phyloP scores from a whole-genome alignment of 371 early-diverging fungal genomes.

The Chytridium lagenaria region DNA sequence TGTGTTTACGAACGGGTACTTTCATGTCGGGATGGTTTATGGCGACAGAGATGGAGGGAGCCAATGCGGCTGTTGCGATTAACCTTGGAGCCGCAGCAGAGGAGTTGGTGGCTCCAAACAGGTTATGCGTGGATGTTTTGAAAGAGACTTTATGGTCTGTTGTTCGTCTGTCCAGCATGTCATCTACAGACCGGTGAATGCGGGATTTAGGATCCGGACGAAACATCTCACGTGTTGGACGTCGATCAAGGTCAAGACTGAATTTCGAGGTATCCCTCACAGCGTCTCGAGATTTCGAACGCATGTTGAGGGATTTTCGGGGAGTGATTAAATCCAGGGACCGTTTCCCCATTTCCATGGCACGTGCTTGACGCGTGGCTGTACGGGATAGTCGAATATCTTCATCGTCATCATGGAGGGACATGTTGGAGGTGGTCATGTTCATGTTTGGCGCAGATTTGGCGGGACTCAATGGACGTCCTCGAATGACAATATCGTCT shows the following conservation, averaged over 20 bases:
- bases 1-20: not conserved
- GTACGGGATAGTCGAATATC: not conserved
- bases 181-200: not conserved
- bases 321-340: not conserved
- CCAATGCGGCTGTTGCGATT: not conserved
- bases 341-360: not conserved
- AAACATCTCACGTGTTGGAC: not conserved
- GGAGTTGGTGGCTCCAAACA: too few relatives aligned
- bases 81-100: not conserved
- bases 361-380: not conserved
- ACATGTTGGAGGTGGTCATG: not conserved
- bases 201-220: not conserved
- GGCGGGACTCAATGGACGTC: not conserved
- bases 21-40: not conserved
- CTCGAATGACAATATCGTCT: conserved; percentile 1
- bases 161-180: not conserved
- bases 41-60: conserved; percentile 1
- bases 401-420: not conserved
- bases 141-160: not conserved
- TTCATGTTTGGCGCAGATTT: conserved; percentile 13
- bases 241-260: conserved; percentile 4
- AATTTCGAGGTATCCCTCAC: not conserved
- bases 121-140: not conserved
- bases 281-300: conserved; percentile 1
- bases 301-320: not conserved